Conservation (phyloP, 768 basidiomycete species). For the Lepiota subincarnata region DNA sequence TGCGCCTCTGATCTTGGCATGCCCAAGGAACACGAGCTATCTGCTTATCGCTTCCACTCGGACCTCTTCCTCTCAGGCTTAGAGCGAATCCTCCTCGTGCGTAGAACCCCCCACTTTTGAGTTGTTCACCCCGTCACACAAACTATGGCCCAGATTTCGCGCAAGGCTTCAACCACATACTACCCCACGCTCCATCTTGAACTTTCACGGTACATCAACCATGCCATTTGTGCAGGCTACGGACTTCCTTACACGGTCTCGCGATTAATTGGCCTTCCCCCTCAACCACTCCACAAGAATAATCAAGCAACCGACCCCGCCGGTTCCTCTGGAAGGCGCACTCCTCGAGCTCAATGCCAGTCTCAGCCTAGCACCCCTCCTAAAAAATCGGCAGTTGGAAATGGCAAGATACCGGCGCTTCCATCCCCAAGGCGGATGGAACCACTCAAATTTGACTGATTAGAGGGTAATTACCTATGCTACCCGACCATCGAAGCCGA, state of each 20-base stretch:
- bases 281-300: slow-evolving; percentile 52
- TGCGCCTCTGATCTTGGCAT: slow-evolving; percentile 61
- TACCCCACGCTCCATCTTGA: slow-evolving; percentile 95
- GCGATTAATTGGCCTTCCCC: slow-evolving; percentile 77
- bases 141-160: slow-evolving; percentile 60
- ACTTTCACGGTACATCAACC: slow-evolving; percentile 78
- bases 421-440: slow-evolving; percentile 33
- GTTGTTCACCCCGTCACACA: background rate
- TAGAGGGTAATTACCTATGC: no score
- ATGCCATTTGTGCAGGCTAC: slow-evolving; percentile 60
- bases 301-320: slow-evolving; percentile 10
- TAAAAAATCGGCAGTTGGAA: slow-evolving; percentile 17
- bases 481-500: background rate
- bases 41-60: slow-evolving; percentile 76
- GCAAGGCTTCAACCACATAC: slow-evolving; percentile 92
- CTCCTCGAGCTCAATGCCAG: slow-evolving; percentile 16
- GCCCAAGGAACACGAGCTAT: slow-evolving; percentile 65
- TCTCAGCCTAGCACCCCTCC: slow-evolving; percentile 20
- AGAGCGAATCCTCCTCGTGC: slow-evolving; percentile 84
- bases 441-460: slow-evolving; percentile 23
- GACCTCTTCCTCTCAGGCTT: slow-evolving; percentile 91
- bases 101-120: slow-evolving; percentile 18
- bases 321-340: slow-evolving; percentile 22
- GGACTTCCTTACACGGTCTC: slow-evolving; percentile 81
- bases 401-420: slow-evolving; percentile 23